Conservation (phyloP, 495 filamentous ascomycete species). For the Daldinia loculata region DNA sequence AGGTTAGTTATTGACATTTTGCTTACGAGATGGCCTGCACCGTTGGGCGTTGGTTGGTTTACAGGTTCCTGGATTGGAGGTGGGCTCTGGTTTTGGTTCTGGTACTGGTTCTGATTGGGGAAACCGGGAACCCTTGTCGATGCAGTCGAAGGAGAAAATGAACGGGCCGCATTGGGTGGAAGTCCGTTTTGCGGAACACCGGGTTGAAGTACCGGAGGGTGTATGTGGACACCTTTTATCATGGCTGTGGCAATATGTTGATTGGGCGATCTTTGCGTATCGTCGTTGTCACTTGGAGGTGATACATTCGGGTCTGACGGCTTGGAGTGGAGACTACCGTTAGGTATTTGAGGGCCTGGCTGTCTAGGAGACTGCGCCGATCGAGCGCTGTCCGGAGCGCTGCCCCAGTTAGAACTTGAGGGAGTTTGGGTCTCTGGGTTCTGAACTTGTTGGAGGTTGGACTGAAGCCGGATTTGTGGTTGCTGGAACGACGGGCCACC, state of each 20-base stretch:
- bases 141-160: conserved; percentile 6
- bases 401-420: conserved; percentile 39
- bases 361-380: conserved; percentile 6
- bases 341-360: not conserved
- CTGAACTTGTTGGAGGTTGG: not conserved
- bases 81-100: not conserved
- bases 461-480: conserved; percentile 11
- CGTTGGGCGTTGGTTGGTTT: conserved; percentile 26
- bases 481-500: not conserved
- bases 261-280: conserved; percentile 23
- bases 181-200: conserved; percentile 1
- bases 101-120: not conserved
- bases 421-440: conserved; percentile 24
- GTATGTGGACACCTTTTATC: conserved; percentile 18
- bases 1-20: conserved; percentile 17
- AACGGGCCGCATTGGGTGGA: not conserved
- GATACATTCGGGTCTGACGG: conserved; percentile 26
- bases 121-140: not conserved
- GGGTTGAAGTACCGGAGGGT: conserved; percentile 13
- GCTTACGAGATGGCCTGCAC: conserved; percentile 32
- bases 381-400: conserved; percentile 28
- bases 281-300: conserved; percentile 25
- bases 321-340: conserved; percentile 10
- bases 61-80: conserved; percentile 23
- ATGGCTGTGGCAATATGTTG: conserved; percentile 40